phyloP scores from a whole-genome alignment of 495 filamentous ascomycete genomes.

The Durotheca rogersii region DNA sequence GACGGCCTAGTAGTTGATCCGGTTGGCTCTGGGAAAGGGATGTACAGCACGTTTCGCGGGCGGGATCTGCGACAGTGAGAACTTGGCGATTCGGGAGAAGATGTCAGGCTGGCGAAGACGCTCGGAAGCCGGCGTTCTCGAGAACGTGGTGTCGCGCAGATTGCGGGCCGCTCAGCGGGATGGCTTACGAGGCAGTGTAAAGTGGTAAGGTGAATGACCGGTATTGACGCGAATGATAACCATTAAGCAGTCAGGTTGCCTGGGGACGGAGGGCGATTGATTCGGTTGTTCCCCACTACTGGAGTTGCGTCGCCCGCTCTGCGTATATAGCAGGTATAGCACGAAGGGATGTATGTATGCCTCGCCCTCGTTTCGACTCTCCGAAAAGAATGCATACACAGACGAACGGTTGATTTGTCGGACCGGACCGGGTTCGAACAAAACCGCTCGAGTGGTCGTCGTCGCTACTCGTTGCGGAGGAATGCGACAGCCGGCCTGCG shows the following conservation, averaged over 20 bases:
- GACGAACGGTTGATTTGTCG: conserved; percentile 1
- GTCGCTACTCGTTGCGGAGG: conserved; percentile 2
- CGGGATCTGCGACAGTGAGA: conserved; percentile 29
- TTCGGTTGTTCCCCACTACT: conserved; percentile 3
- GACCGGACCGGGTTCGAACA: conserved; percentile 8
- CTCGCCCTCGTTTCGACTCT: conserved; percentile 27
- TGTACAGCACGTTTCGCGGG: conserved; percentile 15
- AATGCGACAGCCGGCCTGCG: conserved; percentile 3
- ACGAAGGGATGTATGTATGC: no score
- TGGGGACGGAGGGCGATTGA: conserved; percentile 9
- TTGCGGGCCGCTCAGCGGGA: background rate
- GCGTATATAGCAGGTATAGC: no score
- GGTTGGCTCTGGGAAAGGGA: background rate
- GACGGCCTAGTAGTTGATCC: no score
- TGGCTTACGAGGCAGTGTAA: conserved; percentile 24
- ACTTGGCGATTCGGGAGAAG: conserved; percentile 9
- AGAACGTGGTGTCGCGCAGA: conserved; percentile 19
- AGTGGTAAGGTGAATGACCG: background rate
- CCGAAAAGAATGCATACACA: conserved; percentile 29
- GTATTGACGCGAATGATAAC: conserved; percentile 16
- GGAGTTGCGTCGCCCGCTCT: no score
- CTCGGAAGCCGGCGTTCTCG: conserved; percentile 4
- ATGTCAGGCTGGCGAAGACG: conserved; percentile 8
- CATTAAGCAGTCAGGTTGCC: background rate
- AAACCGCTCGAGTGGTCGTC: conserved; percentile 1